A percentile compares a stretch with the other conserved stretches of the same genome.
Evolutionary conservation across 192 early-diverging fungal species (phyloP).

Genomic region (Coemansia erecta): DNA sequence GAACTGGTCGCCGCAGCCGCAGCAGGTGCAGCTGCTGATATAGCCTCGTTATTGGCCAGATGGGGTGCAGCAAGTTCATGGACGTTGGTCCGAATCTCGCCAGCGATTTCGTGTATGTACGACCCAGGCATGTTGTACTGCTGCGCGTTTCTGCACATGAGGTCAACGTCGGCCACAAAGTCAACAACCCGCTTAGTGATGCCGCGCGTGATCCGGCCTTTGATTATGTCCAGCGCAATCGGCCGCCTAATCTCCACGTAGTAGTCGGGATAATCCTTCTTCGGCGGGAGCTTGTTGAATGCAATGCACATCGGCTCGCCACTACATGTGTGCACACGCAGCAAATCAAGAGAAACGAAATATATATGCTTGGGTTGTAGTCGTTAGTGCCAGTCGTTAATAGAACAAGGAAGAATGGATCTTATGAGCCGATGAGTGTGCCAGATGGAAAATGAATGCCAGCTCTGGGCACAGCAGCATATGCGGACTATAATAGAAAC

Average conservation of each 20-base stretch:
- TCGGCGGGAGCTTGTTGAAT: conserved; percentile 63
- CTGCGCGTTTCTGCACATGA: conserved; percentile 91
- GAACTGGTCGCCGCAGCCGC: not conserved
- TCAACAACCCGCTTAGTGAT: conserved; percentile 62
- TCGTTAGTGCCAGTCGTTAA: not conserved
- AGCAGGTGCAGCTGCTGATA: not conserved
- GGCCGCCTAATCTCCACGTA: conserved; percentile 85
- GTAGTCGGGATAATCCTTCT: conserved; percentile 84
- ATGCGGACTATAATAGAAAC: too few species aligned
- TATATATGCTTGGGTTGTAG: not conserved
- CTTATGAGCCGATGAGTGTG: too few species aligned
- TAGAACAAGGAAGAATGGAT: too few species aligned
- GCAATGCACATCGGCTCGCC: conserved; percentile 40
- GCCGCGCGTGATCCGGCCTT: conserved; percentile 66
- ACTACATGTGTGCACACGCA: conserved; percentile 23
- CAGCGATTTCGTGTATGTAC: conserved; percentile 46
- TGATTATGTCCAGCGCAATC: conserved; percentile 88
- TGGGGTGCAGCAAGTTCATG: conserved; percentile 19
- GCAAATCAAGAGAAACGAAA: not conserved
- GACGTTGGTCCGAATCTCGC: conserved; percentile 31
- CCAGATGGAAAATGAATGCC: too few species aligned
- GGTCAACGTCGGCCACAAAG: conserved; percentile 76
- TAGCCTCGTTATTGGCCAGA: too few species aligned
- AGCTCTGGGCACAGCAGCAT: too few species aligned
- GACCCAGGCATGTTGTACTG: conserved; percentile 73